phyloP scores from a whole-genome alignment of 441 rosid genomes.

The Adansonia madagascariensis region DNA sequence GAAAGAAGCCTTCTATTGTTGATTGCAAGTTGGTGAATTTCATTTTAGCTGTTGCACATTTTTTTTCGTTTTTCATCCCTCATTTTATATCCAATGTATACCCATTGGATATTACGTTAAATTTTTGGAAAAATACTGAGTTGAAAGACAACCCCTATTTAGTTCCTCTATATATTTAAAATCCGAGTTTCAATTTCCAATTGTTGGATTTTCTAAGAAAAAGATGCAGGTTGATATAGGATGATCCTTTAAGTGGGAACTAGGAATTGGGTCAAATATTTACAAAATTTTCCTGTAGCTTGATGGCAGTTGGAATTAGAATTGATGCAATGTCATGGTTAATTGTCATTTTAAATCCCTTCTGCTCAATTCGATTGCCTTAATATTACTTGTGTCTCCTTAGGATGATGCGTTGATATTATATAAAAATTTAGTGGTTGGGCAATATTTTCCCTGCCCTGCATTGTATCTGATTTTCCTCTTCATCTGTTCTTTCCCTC shows the following conservation, averaged over 20 bases:
- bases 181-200: neutral
- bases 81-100: neutral
- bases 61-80: neutral
- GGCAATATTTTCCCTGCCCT: neutral
- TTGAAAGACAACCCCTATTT: neutral
- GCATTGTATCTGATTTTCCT: conserved; percentile 5
- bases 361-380: neutral
- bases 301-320: neutral
- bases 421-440: neutral
- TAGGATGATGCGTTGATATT: neutral
- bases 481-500: conserved; percentile 25
- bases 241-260: neutral
- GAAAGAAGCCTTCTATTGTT: neutral
- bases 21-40: neutral
- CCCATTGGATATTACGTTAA: neutral
- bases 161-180: neutral
- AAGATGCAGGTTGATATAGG: neutral
- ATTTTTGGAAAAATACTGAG: neutral
- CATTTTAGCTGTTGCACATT: neutral
- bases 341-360: neutral
- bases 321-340: conserved; percentile 20
- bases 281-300: neutral
- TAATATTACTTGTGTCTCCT: neutral
- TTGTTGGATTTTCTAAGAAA: neutral
- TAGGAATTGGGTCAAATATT: neutral